phyloP scores from a whole-genome alignment of 2,329 filamentous ascomycete genomes.

The Beauveria sp. region DNA sequence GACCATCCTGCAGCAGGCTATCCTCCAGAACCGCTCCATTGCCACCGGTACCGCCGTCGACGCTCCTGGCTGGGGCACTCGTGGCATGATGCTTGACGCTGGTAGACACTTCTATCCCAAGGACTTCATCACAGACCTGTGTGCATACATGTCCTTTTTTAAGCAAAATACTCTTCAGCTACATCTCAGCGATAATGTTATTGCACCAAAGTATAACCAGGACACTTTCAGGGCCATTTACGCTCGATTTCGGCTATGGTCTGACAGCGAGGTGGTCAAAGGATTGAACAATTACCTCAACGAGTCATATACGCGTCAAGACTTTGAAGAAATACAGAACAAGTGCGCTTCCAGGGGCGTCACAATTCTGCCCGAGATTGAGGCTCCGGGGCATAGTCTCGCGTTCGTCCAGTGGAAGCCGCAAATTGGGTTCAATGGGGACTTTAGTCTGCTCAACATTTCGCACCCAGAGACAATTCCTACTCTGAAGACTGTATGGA shows the following conservation, averaged over 20 bases:
- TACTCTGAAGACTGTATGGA: conserved; percentile 43
- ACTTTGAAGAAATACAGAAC: conserved; percentile 45
- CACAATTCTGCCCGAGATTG: conserved; percentile 52
- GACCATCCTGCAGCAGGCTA: conserved; percentile 43
- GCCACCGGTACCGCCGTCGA: conserved; percentile 37
- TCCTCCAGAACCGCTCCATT: conserved; percentile 32
- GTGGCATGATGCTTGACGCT: conserved; percentile 45
- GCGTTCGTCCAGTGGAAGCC: conserved; percentile 53
- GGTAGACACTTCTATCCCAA: conserved; percentile 50
- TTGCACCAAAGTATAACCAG: conserved; percentile 38
- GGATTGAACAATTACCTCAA: conserved; percentile 44
- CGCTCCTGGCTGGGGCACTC: conserved; percentile 41
- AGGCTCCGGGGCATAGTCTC: conserved; percentile 50
- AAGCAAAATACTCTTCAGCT: conserved; percentile 53
- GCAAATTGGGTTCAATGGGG: conserved; percentile 38
- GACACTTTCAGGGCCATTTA: conserved; percentile 43
- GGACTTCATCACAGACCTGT: conserved; percentile 48
- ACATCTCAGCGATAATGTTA: conserved; percentile 50
- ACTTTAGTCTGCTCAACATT: conserved; percentile 39
- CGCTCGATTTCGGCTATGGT: conserved; percentile 47
- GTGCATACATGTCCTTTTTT: conserved; percentile 53
- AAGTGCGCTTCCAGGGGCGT: conserved; percentile 47
- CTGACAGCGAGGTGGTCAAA: conserved; percentile 35
- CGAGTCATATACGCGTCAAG: conserved; percentile 44
- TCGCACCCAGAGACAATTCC: conserved; percentile 43